Evolutionary conservation across 1,139 yeast genomes (phyloP).

Genomic region (Kurtzmaniella natalensis): DNA sequence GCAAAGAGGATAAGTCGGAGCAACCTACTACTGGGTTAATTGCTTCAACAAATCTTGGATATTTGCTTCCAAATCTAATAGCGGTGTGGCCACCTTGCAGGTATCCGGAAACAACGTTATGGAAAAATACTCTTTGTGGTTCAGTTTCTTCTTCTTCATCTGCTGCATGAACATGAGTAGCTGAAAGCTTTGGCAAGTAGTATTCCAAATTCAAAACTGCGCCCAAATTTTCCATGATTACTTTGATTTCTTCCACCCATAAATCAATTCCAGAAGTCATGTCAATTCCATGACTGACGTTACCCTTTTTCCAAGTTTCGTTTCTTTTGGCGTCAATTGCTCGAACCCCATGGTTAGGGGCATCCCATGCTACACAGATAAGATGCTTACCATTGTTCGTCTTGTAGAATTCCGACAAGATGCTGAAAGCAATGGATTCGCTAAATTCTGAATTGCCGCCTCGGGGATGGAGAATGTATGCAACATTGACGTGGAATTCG

Average conservation of each 20-base stretch:
- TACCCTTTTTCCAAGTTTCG: slow-evolving; percentile 43
- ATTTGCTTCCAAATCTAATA: slow-evolving; percentile 41
- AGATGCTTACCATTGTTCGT: slow-evolving; percentile 17
- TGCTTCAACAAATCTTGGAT: slow-evolving; percentile 35
- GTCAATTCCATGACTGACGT: slow-evolving; percentile 49
- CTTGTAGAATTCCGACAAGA: slow-evolving; percentile 23
- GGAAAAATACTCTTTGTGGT: slow-evolving; percentile 18
- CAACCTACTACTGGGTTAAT: slow-evolving; percentile 48
- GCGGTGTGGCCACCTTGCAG: slow-evolving; percentile 62
- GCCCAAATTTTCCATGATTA: slow-evolving; percentile 48
- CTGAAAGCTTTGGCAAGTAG: slow-evolving; percentile 20
- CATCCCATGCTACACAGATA: slow-evolving; percentile 53
- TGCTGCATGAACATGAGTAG: slow-evolving; percentile 7
- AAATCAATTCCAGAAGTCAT: slow-evolving; percentile 52
- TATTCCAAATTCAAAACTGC: slow-evolving; percentile 34
- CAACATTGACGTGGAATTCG: slow-evolving; percentile 31
- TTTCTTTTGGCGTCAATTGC: slow-evolving; percentile 31
- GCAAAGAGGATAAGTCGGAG: slow-evolving; percentile 38
- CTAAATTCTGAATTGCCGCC: slow-evolving; percentile 23
- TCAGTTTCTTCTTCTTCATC: slow-evolving; percentile 5
- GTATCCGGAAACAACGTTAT: slow-evolving; percentile 46
- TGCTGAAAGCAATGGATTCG: slow-evolving; percentile 28
- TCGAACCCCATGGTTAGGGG: slow-evolving; percentile 59
- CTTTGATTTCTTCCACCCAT: slow-evolving; percentile 43
- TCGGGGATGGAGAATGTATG: slow-evolving; percentile 40